Percentiles rank a stretch among this genome's conserved stretches.
Evolutionary conservation across 148 eudicot genomes (phyloP).

Genomic region (Persicaria maculosa): DNA sequence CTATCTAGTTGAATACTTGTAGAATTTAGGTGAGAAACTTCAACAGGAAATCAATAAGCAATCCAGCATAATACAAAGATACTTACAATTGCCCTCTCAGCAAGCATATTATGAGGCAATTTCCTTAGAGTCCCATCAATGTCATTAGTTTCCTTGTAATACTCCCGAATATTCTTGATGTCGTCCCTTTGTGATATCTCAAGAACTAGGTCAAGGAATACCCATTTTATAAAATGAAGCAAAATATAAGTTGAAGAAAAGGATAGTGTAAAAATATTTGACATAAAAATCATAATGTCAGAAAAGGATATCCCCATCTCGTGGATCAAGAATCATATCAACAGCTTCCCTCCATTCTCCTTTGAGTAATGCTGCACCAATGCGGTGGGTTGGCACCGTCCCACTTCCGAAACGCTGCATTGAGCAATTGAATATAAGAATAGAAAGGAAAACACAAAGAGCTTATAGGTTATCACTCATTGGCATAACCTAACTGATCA

Average conservation of each 20-base stretch:
- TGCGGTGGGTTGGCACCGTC: slow-evolving; percentile 80
- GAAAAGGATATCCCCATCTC: slow-evolving; percentile 96
- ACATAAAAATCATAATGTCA: slow-evolving; percentile 1
- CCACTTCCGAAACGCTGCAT: slow-evolving; percentile 94
- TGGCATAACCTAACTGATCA: not conserved
- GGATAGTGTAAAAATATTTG: not conserved
- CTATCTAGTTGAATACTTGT: not conserved
- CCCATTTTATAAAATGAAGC: not conserved
- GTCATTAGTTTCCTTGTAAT: slow-evolving; percentile 74
- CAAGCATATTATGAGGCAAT: slow-evolving; percentile 76
- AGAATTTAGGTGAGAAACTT: not conserved
- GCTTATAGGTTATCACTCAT: not conserved
- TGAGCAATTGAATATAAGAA: not conserved
- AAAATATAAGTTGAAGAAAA: not conserved
- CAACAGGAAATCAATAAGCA: slow-evolving; percentile 7
- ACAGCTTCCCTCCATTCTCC: slow-evolving; percentile 89
- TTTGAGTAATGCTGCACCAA: slow-evolving; percentile 79
- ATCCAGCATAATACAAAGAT: slow-evolving; percentile 9
- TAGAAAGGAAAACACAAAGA: not conserved
- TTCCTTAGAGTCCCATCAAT: slow-evolving; percentile 78
- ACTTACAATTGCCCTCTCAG: slow-evolving; percentile 93
- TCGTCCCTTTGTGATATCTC: slow-evolving; percentile 59
- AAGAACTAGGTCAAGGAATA: slow-evolving; percentile 43
- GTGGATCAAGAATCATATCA: slow-evolving; percentile 86
- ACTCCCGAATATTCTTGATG: slow-evolving; percentile 59